Evolutionary conservation across 2,329 filamentous ascomycete species (phyloP).

Genomic region (Fusarium nelsonii): DNA sequence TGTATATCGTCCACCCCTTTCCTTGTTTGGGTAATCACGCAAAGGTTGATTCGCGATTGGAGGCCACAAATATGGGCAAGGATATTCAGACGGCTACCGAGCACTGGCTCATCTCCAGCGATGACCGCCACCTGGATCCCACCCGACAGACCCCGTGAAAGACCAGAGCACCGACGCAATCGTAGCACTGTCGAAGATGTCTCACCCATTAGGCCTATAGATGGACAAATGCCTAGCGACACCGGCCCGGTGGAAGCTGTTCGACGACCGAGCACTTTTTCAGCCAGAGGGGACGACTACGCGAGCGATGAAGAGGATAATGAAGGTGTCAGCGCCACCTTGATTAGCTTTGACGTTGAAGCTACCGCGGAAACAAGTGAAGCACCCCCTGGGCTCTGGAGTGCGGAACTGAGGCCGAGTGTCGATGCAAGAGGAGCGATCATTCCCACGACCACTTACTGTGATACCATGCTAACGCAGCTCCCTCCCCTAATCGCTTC

Average conservation of each 20-base stretch:
- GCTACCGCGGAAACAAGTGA: constrained; percentile 66
- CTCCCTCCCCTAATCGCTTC: constrained; percentile 63
- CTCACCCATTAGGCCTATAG: constrained; percentile 48
- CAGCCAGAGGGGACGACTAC: constrained; percentile 64
- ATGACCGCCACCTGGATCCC: constrained; percentile 29
- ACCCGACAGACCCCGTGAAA: constrained; percentile 28
- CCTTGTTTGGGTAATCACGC: constrained; percentile 59
- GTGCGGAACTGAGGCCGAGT: constrained; percentile 69
- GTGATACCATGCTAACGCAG: constrained; percentile 63
- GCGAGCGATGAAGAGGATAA: constrained; percentile 69
- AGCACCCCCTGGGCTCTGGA: constrained; percentile 66
- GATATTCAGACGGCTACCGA: constrained; percentile 58
- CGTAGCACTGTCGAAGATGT: constrained; percentile 41
- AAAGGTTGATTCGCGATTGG: constrained; percentile 54
- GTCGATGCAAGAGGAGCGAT: constrained; percentile 49
- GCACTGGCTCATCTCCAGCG: constrained; percentile 51
- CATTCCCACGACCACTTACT: constrained; percentile 54
- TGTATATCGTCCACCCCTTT: constrained; percentile 62
- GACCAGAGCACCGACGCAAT: constrained; percentile 40
- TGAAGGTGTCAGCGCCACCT: constrained; percentile 66
- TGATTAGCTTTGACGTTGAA: constrained; percentile 73
- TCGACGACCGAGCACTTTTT: constrained; percentile 61
- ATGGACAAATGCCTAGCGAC: constrained; percentile 49
- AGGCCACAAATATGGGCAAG: constrained; percentile 54
- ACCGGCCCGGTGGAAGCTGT: constrained; percentile 50